Evolutionary conservation across 176 grass and related monocot genomes (phyloP), one percentile per base, ranked within the genome.

Genomic region (Carex parvula): DNA sequence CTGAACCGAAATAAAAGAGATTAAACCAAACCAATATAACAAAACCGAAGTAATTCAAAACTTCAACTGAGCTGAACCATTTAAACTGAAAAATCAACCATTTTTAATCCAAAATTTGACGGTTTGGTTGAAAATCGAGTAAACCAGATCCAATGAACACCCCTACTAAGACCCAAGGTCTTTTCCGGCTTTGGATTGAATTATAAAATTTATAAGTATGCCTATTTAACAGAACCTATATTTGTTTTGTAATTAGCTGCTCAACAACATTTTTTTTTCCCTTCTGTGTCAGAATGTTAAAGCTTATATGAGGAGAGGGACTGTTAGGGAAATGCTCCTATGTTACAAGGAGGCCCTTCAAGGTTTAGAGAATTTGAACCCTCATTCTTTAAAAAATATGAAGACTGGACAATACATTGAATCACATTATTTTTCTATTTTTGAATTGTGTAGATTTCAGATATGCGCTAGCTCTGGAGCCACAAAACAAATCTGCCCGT

Each of bases 401-500:
- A 82, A 42, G 85, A 83, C 24, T 80, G 80, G 8, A 74, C 15
- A 37, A 15, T 83, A 87, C 52, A 15, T 83, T 66, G 10, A 83
- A 24, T 8, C 33, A 58, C 29, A 86, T 1, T 15, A 15, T 60
- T 66, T 57, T 37, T 56, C 15, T 71, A 58, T 84, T 24, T 54
- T 58, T 20, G 52, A 50, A 33, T 14, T 87, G n/a, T 87, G n/a
- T 87, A 99, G 96, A 99, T 99, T 95, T 99, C 83, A 89, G 94
- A 85, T 87, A 85, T 75, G 96, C 93, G 70, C 55, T 92, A 85
- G 91, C 87, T 71, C 89, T 99, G 32, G 96, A 99, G 48, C 96
- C 96, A 48, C 93, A 89, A 88, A 99, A 99, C n/a, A 99, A 91
- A 89, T 61, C 88, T 87, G 96, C 89, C n/a, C 91, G 91, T 87